Evolutionary conservation across 2,329 filamentous ascomycete genomes (phyloP), one percentile per base, ranked within the genome.

Genomic region (Elsinoe necatrix): DNA sequence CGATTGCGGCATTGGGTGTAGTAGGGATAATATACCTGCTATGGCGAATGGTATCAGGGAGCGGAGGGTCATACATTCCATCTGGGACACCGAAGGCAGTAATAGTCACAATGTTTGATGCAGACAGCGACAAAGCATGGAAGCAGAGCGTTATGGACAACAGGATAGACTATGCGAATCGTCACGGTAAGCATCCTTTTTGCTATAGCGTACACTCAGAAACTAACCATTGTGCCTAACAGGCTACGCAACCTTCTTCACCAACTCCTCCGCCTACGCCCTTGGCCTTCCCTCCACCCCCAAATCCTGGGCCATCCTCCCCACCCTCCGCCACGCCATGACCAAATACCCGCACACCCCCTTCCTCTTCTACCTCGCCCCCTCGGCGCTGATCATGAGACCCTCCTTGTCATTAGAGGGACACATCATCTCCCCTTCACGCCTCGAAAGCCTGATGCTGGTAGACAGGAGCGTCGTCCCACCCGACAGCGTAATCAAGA

Each of bases 401-500:
- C 85, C 87, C 5, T 73, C 77, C 31, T 73, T 86, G 55, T 80
- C 81, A 12, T 73, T 97, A 31, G 83, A 89, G 62, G 77, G 81
- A 1, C 81, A 89, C 64, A 72, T 98, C 37, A 82, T 95, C 69
- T 75, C 82, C 9, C 73, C 83, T 9, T 74, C 75, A 54, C 81
- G 77, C 57, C 77, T 98, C 48, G 86, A 95, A 66, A 77, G 76
- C 20, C 69, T 87, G 57, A 96, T 97, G 89, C 81, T 93, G 64
- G 86, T 84, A 68, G 87, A 95, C 69, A 79, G 84, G 55, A 83
- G 93, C 4, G 83, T 98, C 52, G 92, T 97, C 7, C 93, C 92
- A 1, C 93, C 95, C 0, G 89, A 96, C 72, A 95, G 89, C 73
- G 91, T 98, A 64, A 97, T 98, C 74, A 92, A 88, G 76, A 97